These are phyloP conservation scores for Telfairia occidentalis DNA, from an alignment of 331 rosid genomes.

Conservation along the genomic window DNA sequence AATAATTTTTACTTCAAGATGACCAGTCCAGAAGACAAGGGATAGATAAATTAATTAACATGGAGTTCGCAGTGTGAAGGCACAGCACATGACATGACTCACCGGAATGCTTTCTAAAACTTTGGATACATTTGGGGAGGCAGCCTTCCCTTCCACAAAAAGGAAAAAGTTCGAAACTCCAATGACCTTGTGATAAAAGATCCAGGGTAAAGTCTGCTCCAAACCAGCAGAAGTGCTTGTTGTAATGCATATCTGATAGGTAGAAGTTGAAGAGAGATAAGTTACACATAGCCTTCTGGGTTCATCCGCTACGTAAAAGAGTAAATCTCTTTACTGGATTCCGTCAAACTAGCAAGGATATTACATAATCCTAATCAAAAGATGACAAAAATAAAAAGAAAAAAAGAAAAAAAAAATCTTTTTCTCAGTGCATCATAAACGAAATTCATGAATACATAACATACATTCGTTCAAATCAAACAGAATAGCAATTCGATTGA, in stretches of 20 bases:
- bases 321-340: background rate
- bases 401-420: no score
- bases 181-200: constrained; percentile 82
- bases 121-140: constrained; percentile 58
- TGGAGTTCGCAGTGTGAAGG: background rate
- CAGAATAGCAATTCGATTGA: background rate
- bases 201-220: constrained; percentile 89
- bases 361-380: background rate
- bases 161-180: constrained; percentile 82
- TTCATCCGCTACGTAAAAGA: constrained; percentile 8
- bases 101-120: constrained; percentile 84
- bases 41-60: background rate
- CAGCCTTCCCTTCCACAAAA: constrained; percentile 94
- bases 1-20: background rate
- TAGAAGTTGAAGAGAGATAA: background rate
- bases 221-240: constrained; percentile 89
- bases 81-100: constrained; percentile 15
- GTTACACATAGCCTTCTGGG: constrained; percentile 11
- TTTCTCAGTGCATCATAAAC: background rate
- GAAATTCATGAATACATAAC: background rate
- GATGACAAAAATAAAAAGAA: no score
- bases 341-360: background rate
- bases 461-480: background rate
- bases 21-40: constrained; percentile 15
- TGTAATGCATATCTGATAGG: constrained; percentile 61